Evolutionary conservation across 2,329 filamentous ascomycete genomes (phyloP).

Genomic region (Pseudogymnoascus sp.): DNA sequence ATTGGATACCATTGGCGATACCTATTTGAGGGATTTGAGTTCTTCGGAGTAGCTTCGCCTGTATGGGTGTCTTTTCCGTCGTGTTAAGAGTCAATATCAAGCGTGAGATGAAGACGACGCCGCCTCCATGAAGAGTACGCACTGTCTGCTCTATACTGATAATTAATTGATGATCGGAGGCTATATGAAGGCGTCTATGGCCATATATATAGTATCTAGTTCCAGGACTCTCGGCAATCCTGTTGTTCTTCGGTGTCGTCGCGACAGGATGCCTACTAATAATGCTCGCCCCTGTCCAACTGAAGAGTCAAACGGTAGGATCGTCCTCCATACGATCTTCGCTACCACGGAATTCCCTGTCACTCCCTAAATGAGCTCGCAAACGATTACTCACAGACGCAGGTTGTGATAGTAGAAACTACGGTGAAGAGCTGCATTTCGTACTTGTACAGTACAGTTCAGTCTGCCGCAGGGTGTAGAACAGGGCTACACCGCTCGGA

Average conservation of each 20-base stretch:
- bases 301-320: neutral
- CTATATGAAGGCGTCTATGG: neutral
- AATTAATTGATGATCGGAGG: neutral
- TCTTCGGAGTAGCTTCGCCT: neutral
- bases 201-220: neutral
- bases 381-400: neutral
- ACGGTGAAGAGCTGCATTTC: neutral
- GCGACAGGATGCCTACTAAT: neutral
- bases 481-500: neutral
- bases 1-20: neutral
- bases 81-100: neutral
- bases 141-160: neutral
- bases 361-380: neutral
- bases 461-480: neutral
- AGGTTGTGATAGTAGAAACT: neutral
- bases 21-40: neutral
- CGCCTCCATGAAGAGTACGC: neutral
- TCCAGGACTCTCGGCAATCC: neutral
- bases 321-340: neutral
- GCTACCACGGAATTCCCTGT: neutral
- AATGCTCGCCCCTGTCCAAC: neutral
- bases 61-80: neutral
- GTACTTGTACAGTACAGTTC: conserved; percentile 1
- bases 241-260: neutral
- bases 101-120: neutral